Evolutionary conservation across 2,329 filamentous ascomycete genomes (phyloP).

Genomic region (Penicillium sp.): DNA sequence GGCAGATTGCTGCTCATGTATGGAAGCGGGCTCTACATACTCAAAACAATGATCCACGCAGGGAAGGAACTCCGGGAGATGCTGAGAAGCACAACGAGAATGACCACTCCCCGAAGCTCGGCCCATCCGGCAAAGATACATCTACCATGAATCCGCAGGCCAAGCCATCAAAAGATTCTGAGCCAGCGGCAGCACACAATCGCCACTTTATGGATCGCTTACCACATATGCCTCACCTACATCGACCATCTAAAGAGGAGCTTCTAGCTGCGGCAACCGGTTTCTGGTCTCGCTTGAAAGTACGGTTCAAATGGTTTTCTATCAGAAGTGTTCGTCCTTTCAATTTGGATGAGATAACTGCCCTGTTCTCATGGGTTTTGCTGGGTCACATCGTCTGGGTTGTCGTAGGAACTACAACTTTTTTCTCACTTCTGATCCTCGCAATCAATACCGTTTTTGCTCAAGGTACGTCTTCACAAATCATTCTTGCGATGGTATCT

Average conservation of each 20-base stretch:
- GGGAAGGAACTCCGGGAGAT: constrained; percentile 16
- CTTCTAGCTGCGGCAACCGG: constrained; percentile 85
- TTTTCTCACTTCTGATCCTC: constrained; percentile 87
- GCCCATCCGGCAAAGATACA: constrained; percentile 10
- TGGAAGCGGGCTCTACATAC: constrained; percentile 36
- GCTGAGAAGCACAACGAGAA: constrained; percentile 17
- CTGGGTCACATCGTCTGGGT: constrained; percentile 93
- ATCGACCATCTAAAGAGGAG: constrained; percentile 90
- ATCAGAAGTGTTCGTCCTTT: constrained; percentile 91
- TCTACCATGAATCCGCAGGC: constrained; percentile 9
- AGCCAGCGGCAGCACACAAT: constrained; percentile 21
- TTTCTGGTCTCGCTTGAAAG: constrained; percentile 83
- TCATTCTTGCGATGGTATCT: constrained; percentile 18
- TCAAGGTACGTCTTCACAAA: constrained; percentile 63
- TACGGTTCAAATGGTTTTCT: constrained; percentile 96
- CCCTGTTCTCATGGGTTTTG: constrained; percentile 92
- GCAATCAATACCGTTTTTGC: constrained; percentile 95
- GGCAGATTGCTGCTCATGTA: constrained; percentile 31
- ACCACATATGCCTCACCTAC: constrained; percentile 67
- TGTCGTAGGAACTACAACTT: constrained; percentile 93
- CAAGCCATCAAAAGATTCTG: constrained; percentile 27
- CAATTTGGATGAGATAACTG: constrained; percentile 94
- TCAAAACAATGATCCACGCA: constrained; percentile 20
- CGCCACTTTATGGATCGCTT: constrained; percentile 56
- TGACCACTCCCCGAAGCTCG: constrained; percentile 3